These are phyloP conservation scores for Tetradesmus lagerheimii DNA, from an alignment of 139 green algal species.

Conservation along the genomic window DNA sequence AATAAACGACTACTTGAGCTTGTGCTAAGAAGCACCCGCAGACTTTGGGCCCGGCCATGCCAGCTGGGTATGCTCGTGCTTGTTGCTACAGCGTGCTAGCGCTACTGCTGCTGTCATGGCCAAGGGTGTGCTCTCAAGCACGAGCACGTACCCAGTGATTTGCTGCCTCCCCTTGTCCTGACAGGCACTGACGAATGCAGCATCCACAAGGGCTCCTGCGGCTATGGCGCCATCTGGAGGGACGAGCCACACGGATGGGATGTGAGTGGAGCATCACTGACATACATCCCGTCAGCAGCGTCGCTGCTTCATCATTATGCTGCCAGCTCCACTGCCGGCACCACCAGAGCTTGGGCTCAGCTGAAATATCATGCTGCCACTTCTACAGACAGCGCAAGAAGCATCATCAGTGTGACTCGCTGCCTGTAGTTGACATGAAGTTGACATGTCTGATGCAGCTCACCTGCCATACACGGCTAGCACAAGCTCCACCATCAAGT, in stretches of 20 bases:
- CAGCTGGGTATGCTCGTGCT: not conserved
- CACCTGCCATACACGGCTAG: too few species aligned
- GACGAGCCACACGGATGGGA: constrained; percentile 45
- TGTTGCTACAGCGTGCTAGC: not conserved
- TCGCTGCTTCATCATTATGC: not conserved
- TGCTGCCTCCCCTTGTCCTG: not conserved
- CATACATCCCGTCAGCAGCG: not conserved
- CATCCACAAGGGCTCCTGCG: constrained; percentile 45
- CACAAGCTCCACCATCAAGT: too few species aligned
- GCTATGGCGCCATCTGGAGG: constrained; percentile 42
- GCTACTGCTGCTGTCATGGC: not conserved
- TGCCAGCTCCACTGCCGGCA: too few species aligned
- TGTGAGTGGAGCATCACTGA: constrained; percentile 4
- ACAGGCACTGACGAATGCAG: constrained; percentile 46
- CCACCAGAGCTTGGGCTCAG: too few species aligned
- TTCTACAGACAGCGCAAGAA: not conserved
- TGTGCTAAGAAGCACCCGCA: too few species aligned
- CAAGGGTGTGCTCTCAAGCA: not conserved
- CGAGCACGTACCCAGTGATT: not conserved
- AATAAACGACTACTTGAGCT: too few species aligned
- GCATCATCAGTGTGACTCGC: too few species aligned
- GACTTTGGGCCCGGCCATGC: too few species aligned
- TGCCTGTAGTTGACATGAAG: too few species aligned
- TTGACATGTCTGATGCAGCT: too few species aligned
- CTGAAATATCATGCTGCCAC: not conserved